phyloP scores from a whole-genome alignment of 139 green algal species.

The Zygnema circumcarinatum region DNA sequence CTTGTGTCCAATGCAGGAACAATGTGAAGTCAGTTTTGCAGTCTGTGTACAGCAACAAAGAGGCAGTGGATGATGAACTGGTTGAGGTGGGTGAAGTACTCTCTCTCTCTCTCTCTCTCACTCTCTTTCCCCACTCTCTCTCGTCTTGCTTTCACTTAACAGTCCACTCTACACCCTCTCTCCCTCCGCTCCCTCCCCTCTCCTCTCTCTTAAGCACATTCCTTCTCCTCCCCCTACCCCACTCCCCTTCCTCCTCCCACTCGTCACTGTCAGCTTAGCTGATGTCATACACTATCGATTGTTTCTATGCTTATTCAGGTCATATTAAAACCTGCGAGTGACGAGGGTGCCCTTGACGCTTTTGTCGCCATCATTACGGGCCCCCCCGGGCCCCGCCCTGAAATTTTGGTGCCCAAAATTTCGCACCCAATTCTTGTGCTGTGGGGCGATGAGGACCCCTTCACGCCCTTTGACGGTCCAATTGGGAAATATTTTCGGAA shows the following conservation, averaged over 20 bases:
- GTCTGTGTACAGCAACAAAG: slow-evolving; percentile 76
- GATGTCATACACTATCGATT: too few relatives aligned
- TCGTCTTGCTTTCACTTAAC: background rate
- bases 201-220: too few relatives aligned
- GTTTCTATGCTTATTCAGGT: too few relatives aligned
- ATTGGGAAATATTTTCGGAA: slow-evolving; percentile 81
- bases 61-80: slow-evolving; percentile 85
- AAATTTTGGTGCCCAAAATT: slow-evolving; percentile 71
- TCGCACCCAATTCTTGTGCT: slow-evolving; percentile 81
- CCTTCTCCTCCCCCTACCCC: too few relatives aligned
- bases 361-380: slow-evolving; percentile 91
- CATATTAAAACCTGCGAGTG: slow-evolving; percentile 64
- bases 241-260: too few relatives aligned
- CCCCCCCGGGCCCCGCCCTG: slow-evolving; percentile 82
- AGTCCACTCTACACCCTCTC: background rate
- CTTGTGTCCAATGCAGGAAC: slow-evolving; percentile 58
- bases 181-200: too few relatives aligned
- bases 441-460: slow-evolving; percentile 85
- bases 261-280: too few relatives aligned
- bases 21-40: slow-evolving; percentile 72
- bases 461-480: slow-evolving; percentile 88
- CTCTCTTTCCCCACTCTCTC: background rate
- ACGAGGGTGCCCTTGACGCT: slow-evolving; percentile 79
- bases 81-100: slow-evolving; percentile 76
- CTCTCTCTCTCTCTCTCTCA: background rate